These are phyloP conservation scores for Talaromyces rugulosus DNA, from an alignment of 2,329 filamentous ascomycete species.

Conservation along the genomic window DNA sequence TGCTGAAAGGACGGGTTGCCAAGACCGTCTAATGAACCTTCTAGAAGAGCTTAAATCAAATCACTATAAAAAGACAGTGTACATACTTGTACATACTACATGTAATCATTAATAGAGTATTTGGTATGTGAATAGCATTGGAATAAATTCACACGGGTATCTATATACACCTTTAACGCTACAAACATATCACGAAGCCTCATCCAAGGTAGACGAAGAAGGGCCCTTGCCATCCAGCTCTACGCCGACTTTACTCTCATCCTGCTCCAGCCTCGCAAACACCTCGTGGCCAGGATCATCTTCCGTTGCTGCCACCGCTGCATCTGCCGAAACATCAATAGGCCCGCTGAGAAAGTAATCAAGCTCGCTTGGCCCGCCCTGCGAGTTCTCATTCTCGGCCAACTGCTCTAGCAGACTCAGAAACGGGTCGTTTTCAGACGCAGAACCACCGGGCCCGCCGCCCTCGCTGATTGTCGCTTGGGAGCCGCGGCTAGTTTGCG, in stretches of 20 bases:
- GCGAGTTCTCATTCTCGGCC: constrained; percentile 67
- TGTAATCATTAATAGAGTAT: neutral
- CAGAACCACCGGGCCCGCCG: constrained; percentile 35
- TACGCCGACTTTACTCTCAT: neutral
- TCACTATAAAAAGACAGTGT: neutral
- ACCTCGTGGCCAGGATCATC: neutral
- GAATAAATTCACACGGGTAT: neutral
- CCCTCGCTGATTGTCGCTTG: constrained; percentile 49
- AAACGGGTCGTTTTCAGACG: constrained; percentile 71
- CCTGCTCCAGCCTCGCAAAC: neutral
- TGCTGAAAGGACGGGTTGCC: neutral
- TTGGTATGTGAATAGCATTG: neutral
- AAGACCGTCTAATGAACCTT: neutral
- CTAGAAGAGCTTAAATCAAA: neutral
- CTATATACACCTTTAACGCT: neutral
- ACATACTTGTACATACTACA: neutral
- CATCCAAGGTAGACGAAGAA: neutral
- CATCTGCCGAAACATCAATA: constrained; percentile 7
- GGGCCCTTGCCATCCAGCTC: neutral
- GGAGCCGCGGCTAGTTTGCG: constrained; percentile 31
- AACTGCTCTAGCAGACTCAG: constrained; percentile 74
- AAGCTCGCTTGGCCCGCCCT: constrained; percentile 64
- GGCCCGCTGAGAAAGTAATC: constrained; percentile 65
- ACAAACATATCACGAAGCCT: neutral
- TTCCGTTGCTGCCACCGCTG: neutral